A percentile compares a stretch with the other conserved stretches of the same genome.
Conservation (phyloP, 2,329 filamentous ascomycete species). For the Nothomitra cinnamomea region DNA sequence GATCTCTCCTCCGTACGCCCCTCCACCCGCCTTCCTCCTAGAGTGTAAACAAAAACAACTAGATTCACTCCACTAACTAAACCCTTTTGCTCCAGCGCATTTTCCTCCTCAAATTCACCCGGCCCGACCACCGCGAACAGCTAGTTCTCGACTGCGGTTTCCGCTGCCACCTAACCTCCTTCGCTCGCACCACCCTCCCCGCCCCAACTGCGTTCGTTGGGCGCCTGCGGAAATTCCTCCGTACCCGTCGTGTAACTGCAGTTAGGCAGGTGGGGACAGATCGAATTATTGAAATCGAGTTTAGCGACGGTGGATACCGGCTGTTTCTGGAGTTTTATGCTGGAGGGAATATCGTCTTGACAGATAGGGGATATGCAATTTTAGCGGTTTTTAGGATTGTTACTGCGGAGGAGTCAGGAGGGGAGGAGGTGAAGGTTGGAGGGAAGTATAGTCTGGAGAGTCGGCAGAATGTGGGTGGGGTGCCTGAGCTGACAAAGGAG, state of each 20-base stretch:
- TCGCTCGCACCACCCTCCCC: slow-evolving; percentile 70
- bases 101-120: slow-evolving; percentile 86
- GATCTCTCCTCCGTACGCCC: slow-evolving; percentile 61
- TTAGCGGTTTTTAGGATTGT: slow-evolving; percentile 68
- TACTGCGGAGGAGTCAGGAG: slow-evolving; percentile 52
- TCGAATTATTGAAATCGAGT: slow-evolving; percentile 77
- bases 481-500: slow-evolving; percentile 58
- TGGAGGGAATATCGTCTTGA: slow-evolving; percentile 84
- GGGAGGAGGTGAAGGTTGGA: slow-evolving; percentile 66
- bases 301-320: slow-evolving; percentile 78
- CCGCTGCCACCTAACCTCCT: slow-evolving; percentile 84
- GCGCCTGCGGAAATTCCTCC: slow-evolving; percentile 71
- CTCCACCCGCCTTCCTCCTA: background rate
- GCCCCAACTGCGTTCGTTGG: slow-evolving; percentile 75
- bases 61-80: background rate
- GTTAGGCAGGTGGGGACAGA: slow-evolving; percentile 83
- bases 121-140: slow-evolving; percentile 76
- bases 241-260: slow-evolving; percentile 66
- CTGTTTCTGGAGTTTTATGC: slow-evolving; percentile 94
- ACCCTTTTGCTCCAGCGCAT: slow-evolving; percentile 43
- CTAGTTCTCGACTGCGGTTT: slow-evolving; percentile 90
- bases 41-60: background rate
- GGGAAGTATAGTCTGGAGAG: slow-evolving; percentile 63
- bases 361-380: slow-evolving; percentile 69
- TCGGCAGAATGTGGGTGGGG: slow-evolving; percentile 65